Evolutionary conservation across 2,329 filamentous ascomycete genomes (phyloP), one percentile per base, ranked within the genome.

Genomic region (Phyllosticta citriasiana): DNA sequence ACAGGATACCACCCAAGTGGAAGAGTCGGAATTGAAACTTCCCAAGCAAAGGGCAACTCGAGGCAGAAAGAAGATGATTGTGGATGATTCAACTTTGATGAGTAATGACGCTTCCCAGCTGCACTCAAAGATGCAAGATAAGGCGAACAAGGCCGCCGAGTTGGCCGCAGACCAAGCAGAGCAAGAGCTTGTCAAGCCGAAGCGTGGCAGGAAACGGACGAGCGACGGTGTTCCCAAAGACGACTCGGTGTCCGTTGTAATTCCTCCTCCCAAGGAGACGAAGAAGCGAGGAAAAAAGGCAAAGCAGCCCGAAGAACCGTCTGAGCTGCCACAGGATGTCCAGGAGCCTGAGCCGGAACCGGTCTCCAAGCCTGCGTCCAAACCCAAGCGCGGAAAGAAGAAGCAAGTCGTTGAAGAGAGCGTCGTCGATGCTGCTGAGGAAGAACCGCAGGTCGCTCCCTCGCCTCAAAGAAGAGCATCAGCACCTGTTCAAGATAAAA

Each of bases 191-290:
- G 9, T 54, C 12, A 65, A 64, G 54, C 60, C 68, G 7, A 69
- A 69, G 47, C 71, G 69, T 35, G 66, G 66, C n/a, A 66, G 61
- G 4, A 77, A 77, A 65, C 68, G 75, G 12, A 72, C 67, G 3
- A 76, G 74, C 55, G 72, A 76, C 57, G 74, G 74, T 4, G 53
- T 66, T 35, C 57, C 63, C 10, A 74, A 74, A 69, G 50, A 64
- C 26, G 24, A 55, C 26, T 57, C 63, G 57, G 19, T 69, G 56
- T 53, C 68, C 3, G 56, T 68, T n/a, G 55, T 67, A 6, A 61
- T 61, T 22, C 54, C 53, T 19, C 10, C 54, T 24, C 40, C 58
- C 1, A 64, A 64, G 56, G 54, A 62, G 14, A 6, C 61, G 25
- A 63, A 62, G 56, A 63, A 63, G 61, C 56, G 53, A 14, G 59